Conservation (phyloP, 768 basidiomycete species). For the Scleroderma bovista region DNA sequence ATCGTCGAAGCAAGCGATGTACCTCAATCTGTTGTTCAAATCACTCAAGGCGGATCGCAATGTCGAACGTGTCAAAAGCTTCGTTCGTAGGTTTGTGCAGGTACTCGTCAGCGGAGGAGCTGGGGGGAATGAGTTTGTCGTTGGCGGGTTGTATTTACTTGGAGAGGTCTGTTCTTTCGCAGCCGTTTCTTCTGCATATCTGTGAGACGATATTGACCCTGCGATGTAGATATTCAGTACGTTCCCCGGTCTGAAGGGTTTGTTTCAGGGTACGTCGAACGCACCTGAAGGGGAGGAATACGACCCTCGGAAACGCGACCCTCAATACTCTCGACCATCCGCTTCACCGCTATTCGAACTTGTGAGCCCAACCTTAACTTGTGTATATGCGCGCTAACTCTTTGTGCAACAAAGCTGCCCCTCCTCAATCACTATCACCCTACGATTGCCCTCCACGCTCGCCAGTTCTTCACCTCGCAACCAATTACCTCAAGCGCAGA, state of each 20-base stretch:
- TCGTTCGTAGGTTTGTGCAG: conserved; percentile 81
- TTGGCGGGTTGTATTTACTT: conserved; percentile 81
- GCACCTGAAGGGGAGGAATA: conserved; percentile 41
- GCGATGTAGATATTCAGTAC: conserved; percentile 44
- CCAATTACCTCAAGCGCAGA: conserved; percentile 82
- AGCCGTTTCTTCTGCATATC: not conserved
- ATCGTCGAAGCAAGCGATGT: conserved; percentile 95
- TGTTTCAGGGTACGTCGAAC: conserved; percentile 35
- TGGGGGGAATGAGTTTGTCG: conserved; percentile 81
- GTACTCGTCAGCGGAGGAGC: conserved; percentile 63
- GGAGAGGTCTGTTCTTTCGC: conserved; percentile 60
- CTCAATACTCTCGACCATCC: conserved; percentile 77
- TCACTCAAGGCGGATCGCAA: conserved; percentile 68
- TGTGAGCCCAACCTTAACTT: conserved; percentile 39
- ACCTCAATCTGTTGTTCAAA: conserved; percentile 90
- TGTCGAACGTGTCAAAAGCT: conserved; percentile 63
- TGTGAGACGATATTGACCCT: not conserved
- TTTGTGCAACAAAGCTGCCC: conserved; percentile 47
- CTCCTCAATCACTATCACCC: conserved; percentile 89
- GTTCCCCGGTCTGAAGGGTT: conserved; percentile 39
- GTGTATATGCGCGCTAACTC: not conserved
- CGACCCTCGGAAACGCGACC: conserved; percentile 88
- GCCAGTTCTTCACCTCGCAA: conserved; percentile 67
- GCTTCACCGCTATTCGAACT: conserved; percentile 86
- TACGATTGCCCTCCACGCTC: conserved; percentile 78